phyloP scores from a whole-genome alignment of 768 basidiomycete genomes.

The Mycena rebaudengoi region DNA sequence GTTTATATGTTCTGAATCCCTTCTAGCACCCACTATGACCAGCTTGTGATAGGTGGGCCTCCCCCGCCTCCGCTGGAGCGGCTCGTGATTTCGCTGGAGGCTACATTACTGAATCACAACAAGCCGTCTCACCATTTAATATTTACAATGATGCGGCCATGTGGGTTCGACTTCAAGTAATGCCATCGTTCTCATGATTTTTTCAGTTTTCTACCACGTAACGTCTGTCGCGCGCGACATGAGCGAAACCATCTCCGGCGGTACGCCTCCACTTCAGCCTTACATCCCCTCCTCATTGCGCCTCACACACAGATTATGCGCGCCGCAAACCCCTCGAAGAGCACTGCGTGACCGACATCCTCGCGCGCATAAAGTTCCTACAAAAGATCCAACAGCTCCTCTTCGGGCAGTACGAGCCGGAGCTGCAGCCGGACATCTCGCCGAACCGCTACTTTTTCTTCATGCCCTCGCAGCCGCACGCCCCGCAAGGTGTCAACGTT shows the following conservation, averaged over 20 bases:
- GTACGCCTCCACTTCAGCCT: not conserved
- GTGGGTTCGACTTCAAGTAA: not conserved
- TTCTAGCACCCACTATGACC: conserved; percentile 11
- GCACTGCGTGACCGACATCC: not conserved
- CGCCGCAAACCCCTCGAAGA: conserved; percentile 9
- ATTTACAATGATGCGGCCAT: not conserved
- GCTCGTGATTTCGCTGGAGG: not conserved
- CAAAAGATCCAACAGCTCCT: not conserved
- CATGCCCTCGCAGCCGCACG: not conserved
- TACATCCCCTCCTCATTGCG: not conserved
- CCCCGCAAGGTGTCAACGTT: not conserved
- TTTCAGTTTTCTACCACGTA: conserved; percentile 7
- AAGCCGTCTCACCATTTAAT: not conserved
- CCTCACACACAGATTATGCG: not conserved
- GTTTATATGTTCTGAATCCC: too few relatives aligned
- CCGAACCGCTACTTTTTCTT: not conserved
- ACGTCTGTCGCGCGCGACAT: not conserved
- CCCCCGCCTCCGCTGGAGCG: not conserved
- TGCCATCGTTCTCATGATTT: not conserved
- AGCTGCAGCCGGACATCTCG: not conserved
- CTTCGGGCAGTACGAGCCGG: not conserved
- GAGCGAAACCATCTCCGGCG: conserved; percentile 8
- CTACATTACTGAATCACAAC: not conserved
- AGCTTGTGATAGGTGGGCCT: conserved; percentile 5
- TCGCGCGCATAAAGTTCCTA: not conserved